A percentile compares a stretch with the other conserved stretches of the same genome.
Conservation (phyloP, 2,329 filamentous ascomycete genomes). For the Xylaria sp. region DNA sequence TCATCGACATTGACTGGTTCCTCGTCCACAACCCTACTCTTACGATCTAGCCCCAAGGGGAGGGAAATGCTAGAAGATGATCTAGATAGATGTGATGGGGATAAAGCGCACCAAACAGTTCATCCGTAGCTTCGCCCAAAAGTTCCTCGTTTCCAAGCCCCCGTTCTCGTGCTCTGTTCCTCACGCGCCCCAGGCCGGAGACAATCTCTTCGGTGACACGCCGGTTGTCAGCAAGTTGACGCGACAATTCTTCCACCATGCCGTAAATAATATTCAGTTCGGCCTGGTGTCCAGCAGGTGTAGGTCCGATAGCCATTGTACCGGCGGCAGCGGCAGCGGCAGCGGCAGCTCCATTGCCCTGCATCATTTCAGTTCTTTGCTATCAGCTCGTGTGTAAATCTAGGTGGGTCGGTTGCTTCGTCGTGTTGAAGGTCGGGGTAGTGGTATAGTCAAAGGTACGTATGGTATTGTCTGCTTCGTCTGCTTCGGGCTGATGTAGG, state of each 20-base stretch:
- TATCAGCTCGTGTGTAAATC: background rate
- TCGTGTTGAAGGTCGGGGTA: background rate
- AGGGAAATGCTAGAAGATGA: background rate
- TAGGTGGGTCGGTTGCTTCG: background rate
- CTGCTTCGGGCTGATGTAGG: too few species aligned
- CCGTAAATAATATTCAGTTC: slow-evolving; percentile 72
- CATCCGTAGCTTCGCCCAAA: slow-evolving; percentile 59
- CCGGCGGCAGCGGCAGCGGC: slow-evolving; percentile 42
- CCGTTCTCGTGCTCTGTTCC: slow-evolving; percentile 59
- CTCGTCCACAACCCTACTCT: background rate
- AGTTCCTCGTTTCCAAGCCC: slow-evolving; percentile 64
- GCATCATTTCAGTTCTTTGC: slow-evolving; percentile 36
- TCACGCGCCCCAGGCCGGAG: slow-evolving; percentile 65
- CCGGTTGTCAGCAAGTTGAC: slow-evolving; percentile 66
- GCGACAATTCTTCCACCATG: slow-evolving; percentile 71
- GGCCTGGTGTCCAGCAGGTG: slow-evolving; percentile 70
- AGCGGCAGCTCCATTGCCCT: slow-evolving; percentile 38
- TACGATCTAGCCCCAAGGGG: background rate
- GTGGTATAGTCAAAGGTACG: background rate
- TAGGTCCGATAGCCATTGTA: slow-evolving; percentile 57
- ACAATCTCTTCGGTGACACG: slow-evolving; percentile 68
- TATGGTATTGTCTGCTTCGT: too few species aligned
- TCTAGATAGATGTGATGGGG: background rate
- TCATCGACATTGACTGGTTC: background rate
- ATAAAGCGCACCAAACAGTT: slow-evolving; percentile 57